These are phyloP conservation scores for Chlorella sp. DNA, from an alignment of 139 green algal genomes.

Conservation along the genomic window DNA sequence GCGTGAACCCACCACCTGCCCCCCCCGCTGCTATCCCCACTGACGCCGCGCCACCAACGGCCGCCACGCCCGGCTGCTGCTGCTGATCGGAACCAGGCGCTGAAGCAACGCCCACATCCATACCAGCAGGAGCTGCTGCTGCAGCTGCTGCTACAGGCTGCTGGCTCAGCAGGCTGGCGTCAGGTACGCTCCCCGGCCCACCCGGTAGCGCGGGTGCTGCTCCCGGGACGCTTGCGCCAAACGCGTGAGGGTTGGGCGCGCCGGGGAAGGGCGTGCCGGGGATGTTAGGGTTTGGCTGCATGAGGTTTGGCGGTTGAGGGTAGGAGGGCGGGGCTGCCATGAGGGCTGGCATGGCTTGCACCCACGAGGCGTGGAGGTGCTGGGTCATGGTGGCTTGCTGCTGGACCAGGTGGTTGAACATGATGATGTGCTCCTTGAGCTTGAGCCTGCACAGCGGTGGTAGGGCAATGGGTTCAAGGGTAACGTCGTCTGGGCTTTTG, in stretches of 20 bases:
- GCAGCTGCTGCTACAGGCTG: too few species aligned
- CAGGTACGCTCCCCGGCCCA: background rate
- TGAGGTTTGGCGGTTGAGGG: background rate
- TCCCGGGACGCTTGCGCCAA: background rate
- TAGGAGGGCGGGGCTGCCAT: slow-evolving; percentile 6
- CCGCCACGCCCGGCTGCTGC: too few species aligned
- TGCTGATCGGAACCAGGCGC: too few species aligned
- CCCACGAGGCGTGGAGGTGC: slow-evolving; percentile 22
- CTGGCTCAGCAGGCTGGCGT: too few species aligned
- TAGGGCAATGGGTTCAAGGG: too few species aligned
- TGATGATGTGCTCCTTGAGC: slow-evolving; percentile 84
- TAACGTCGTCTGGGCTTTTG: too few species aligned
- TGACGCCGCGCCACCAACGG: too few species aligned
- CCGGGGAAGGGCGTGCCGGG: background rate
- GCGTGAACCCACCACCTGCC: too few species aligned
- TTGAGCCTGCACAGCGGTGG: slow-evolving; percentile 11
- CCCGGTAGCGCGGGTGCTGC: background rate
- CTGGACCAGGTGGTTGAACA: slow-evolving; percentile 92
- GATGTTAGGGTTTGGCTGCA: background rate
- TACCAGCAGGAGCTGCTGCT: too few species aligned
- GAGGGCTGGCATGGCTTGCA: slow-evolving; percentile 23
- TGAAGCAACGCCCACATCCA: too few species aligned
- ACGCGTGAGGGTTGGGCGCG: background rate
- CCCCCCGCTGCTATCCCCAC: too few species aligned
- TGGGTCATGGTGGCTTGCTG: slow-evolving; percentile 60